These are phyloP conservation scores for Neurospora sp. DNA, from an alignment of 495 filamentous ascomycete species.

Conservation along the genomic window DNA sequence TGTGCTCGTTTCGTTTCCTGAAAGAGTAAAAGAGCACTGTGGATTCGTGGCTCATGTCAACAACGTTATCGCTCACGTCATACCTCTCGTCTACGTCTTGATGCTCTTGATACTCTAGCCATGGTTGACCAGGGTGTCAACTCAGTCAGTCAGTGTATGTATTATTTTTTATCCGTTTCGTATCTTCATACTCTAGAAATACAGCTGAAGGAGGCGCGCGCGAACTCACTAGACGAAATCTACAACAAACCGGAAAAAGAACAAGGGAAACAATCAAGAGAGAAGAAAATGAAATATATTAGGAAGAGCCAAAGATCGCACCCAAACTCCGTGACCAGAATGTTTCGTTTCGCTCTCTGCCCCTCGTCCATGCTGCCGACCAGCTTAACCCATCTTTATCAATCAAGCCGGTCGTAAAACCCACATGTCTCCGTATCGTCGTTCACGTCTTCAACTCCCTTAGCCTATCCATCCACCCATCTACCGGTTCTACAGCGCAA, in stretches of 20 bases:
- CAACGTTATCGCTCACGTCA: not conserved
- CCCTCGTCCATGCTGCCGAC: not conserved
- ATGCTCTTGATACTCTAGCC: not conserved
- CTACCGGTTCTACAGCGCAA: not conserved
- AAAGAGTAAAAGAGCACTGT: not conserved
- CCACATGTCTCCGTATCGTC: not conserved
- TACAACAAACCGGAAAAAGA: not conserved
- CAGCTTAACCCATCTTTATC: not conserved
- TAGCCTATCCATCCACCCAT: not conserved
- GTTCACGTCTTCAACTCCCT: not conserved
- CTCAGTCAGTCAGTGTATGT: not conserved
- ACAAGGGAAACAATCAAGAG: not conserved
- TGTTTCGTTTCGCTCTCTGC: constrained; percentile 1
- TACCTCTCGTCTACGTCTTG: not conserved
- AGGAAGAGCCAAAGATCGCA: constrained; percentile 1
- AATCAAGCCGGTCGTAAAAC: not conserved
- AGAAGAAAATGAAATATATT: not conserved
- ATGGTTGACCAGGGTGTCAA: not conserved
- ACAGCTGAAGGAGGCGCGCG: not conserved
- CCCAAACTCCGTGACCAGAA: not conserved
- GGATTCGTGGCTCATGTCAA: not conserved
- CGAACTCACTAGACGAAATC: not conserved
- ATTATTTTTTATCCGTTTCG: not conserved
- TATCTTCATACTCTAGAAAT: not conserved
- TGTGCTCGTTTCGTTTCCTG: not conserved